Percentiles rank a stretch among this genome's conserved stretches.
These are phyloP conservation scores for Gaeumannomyces sp. DNA, from an alignment of 2,329 filamentous ascomycete species.

Conservation along the genomic window DNA sequence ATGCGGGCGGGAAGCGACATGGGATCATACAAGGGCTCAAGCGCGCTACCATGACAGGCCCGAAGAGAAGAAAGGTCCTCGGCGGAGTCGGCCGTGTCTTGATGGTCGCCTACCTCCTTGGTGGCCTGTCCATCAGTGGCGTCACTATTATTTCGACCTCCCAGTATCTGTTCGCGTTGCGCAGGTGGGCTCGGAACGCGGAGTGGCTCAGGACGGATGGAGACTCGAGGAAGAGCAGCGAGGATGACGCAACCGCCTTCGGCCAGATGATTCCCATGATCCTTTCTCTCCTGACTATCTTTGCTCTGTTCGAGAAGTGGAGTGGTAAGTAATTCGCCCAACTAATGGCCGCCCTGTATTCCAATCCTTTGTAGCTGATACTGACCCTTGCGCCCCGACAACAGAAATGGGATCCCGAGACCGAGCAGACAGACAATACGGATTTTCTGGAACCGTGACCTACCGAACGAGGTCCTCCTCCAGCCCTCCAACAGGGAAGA, in stretches of 20 bases:
- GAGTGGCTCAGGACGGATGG: constrained; percentile 18
- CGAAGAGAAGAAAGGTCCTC: neutral
- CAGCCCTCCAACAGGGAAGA: neutral
- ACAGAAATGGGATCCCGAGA: neutral
- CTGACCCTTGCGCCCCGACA: too few species aligned
- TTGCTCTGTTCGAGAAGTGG: constrained; percentile 24
- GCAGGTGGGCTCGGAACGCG: constrained; percentile 18
- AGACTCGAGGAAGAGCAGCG: constrained; percentile 18
- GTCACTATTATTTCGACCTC: constrained; percentile 17
- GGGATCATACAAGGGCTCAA: constrained; percentile 11
- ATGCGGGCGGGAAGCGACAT: constrained; percentile 16
- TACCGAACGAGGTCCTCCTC: neutral
- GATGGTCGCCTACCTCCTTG: constrained; percentile 9
- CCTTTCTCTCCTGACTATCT: constrained; percentile 24
- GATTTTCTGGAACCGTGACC: neutral
- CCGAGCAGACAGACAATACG: neutral
- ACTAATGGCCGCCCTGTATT: too few species aligned
- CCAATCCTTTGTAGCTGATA: too few species aligned
- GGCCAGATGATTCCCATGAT: constrained; percentile 30
- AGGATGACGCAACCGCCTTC: constrained; percentile 27
- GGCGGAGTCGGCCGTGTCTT: neutral
- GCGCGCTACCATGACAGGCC: neutral
- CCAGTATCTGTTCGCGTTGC: constrained; percentile 22
- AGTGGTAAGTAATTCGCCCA: constrained; percentile 17
- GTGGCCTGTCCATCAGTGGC: constrained; percentile 20